Evolutionary conservation across 2,329 filamentous ascomycete species (phyloP).

Genomic region (Rhinocladiella mackenziei): DNA sequence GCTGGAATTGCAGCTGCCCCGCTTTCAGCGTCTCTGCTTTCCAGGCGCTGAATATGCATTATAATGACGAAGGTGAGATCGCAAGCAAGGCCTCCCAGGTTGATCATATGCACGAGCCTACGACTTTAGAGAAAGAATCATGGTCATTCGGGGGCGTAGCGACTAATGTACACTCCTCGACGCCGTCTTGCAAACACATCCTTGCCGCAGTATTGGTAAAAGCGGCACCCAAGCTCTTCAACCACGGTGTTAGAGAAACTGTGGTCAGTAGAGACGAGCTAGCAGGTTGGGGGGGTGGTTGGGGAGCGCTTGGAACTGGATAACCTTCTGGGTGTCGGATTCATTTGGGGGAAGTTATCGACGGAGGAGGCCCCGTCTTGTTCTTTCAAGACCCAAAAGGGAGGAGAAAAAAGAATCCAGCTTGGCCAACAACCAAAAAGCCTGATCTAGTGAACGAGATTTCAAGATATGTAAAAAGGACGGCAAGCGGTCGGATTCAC

Average conservation of each 20-base stretch:
- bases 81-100: background rate
- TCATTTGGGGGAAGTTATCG: too few species aligned
- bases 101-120: background rate
- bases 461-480: too few species aligned
- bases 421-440: too few species aligned
- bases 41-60: conserved; percentile 33
- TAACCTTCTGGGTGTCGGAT: conserved; percentile 1
- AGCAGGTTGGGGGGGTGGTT: conserved; percentile 62
- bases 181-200: conserved; percentile 78
- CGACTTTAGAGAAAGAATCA: conserved; percentile 9
- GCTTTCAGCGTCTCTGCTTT: conserved; percentile 75
- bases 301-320: conserved; percentile 34
- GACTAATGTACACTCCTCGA: conserved; percentile 31
- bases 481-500: too few species aligned
- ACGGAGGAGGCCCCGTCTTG: too few species aligned
- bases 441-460: too few species aligned
- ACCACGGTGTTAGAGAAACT: conserved; percentile 53
- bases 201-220: conserved; percentile 76
- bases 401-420: too few species aligned
- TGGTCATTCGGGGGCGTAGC: conserved; percentile 40
- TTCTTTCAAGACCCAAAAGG: too few species aligned
- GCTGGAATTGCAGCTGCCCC: conserved; percentile 89
- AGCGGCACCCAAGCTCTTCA: conserved; percentile 58
- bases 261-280: conserved; percentile 61
- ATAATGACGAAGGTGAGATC: conserved; percentile 28